Percentiles rank a stretch among this genome's conserved stretches.
phyloP scores from a whole-genome alignment of 768 basidiomycete genomes.

The Termitomyces sp. region DNA sequence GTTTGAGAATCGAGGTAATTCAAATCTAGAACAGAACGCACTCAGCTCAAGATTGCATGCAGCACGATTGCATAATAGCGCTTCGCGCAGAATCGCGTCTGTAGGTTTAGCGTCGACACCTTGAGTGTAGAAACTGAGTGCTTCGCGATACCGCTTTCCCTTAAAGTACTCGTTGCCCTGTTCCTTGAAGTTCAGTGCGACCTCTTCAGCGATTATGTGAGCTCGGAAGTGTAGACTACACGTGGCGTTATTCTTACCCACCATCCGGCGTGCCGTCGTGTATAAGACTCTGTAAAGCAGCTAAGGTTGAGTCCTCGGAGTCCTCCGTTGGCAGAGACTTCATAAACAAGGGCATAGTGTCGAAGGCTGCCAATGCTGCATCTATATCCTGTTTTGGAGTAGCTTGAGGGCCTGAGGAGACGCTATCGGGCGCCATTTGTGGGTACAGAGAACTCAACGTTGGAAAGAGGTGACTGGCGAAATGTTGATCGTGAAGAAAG shows the following conservation, averaged over 20 bases:
- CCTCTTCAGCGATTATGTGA: conserved; percentile 42
- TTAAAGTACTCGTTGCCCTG: conserved; percentile 95
- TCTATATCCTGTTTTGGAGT: conserved; percentile 25
- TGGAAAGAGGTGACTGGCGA: background rate
- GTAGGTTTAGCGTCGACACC: conserved; percentile 82
- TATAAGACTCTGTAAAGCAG: conserved; percentile 79
- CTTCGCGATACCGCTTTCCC: conserved; percentile 82
- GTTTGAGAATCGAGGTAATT: background rate
- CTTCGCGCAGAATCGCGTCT: conserved; percentile 50
- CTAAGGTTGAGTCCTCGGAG: conserved; percentile 57
- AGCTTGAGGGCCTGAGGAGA: conserved; percentile 28
- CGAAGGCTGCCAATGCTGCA: conserved; percentile 39
- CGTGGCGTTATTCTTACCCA: conserved; percentile 38
- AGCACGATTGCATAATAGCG: conserved; percentile 82
- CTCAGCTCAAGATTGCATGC: conserved; percentile 89
- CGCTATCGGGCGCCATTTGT: conserved; percentile 16
- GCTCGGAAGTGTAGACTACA: background rate
- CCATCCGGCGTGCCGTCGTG: conserved; percentile 94
- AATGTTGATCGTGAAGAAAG: background rate
- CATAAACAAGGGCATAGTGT: conserved; percentile 90
- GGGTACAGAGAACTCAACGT: background rate
- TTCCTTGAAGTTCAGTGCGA: conserved; percentile 89
- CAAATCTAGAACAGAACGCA: conserved; percentile 27
- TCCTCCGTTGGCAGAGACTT: conserved; percentile 71
- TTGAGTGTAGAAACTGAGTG: conserved; percentile 84